phyloP scores from a whole-genome alignment of 352 stramenopile genomes.

The Pythium plurisporium region DNA sequence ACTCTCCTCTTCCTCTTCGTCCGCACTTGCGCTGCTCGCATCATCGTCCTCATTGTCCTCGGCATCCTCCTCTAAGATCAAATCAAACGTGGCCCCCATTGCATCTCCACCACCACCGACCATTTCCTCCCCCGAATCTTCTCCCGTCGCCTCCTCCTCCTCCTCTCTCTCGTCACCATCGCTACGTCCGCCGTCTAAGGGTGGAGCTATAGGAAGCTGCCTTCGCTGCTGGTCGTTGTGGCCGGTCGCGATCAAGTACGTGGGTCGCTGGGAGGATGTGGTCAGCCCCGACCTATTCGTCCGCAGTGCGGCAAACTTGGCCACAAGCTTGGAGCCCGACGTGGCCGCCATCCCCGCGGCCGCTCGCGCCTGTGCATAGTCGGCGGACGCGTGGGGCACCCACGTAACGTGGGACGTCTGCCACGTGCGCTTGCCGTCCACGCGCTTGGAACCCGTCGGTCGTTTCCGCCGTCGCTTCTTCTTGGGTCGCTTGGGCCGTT shows the following conservation, averaged over 20 bases:
- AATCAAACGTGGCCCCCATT: too few relatives aligned
- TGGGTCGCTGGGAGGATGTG: neutral
- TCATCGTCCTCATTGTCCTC: slow-evolving; percentile 6
- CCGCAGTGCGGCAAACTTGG: slow-evolving; percentile 33
- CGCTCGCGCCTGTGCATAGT: slow-evolving; percentile 43
- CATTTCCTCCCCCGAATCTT: neutral
- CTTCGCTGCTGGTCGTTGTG: neutral
- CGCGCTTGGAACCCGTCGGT: slow-evolving; percentile 1
- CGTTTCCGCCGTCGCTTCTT: slow-evolving; percentile 26
- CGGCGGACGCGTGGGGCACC: slow-evolving; percentile 31
- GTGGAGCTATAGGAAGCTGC: too few relatives aligned
- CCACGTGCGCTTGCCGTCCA: slow-evolving; percentile 28
- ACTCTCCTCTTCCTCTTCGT: neutral
- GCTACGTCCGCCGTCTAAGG: too few relatives aligned
- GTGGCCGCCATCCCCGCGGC: slow-evolving; percentile 15
- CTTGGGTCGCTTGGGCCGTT: slow-evolving; percentile 25
- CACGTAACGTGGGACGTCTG: slow-evolving; percentile 37
- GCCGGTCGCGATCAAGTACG: slow-evolving; percentile 1
- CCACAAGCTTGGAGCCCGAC: slow-evolving; percentile 26
- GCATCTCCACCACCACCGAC: neutral
- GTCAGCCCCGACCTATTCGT: neutral
- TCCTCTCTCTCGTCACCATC: neutral
- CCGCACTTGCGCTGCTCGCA: slow-evolving; percentile 2
- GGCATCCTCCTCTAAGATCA: neutral
- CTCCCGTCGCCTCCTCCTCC: neutral